Conservation (phyloP, 108 stramenopile species). For the Conticribra guillardii region DNA sequence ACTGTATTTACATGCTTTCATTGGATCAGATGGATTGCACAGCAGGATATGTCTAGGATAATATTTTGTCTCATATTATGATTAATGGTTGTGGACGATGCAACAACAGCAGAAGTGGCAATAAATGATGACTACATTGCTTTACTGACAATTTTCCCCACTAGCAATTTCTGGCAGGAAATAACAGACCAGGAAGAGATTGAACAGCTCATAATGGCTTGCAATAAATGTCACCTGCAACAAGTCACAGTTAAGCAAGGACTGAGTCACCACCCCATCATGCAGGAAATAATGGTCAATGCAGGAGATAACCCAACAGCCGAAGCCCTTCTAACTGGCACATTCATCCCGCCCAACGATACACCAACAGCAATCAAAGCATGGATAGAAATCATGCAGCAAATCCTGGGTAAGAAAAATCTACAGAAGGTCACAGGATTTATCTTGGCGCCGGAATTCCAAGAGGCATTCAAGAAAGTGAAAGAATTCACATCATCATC, state of each 20-base stretch:
- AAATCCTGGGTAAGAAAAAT: not conserved
- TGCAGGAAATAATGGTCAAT: not conserved
- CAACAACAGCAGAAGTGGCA: not conserved
- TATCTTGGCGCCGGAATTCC: constrained; percentile 11
- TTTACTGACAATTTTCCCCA: not conserved
- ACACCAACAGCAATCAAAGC: not conserved
- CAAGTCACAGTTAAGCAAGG: constrained; percentile 2
- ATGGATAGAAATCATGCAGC: not conserved
- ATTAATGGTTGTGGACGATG: too few species aligned
- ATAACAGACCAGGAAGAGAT: not conserved
- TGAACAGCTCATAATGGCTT: not conserved
- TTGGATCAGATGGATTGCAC: too few species aligned
- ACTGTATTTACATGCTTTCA: too few species aligned
- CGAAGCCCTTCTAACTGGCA: not conserved
- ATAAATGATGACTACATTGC: not conserved
- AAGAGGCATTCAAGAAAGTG: constrained; percentile 5
- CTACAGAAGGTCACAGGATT: not conserved
- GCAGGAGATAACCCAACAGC: not conserved
- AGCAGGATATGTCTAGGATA: too few species aligned
- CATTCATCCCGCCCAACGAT: not conserved
- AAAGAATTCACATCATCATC: constrained; percentile 16
- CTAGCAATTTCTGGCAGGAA: not conserved
- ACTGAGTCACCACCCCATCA: too few species aligned
- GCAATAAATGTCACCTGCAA: constrained; percentile 16
- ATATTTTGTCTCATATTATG: too few species aligned